Conservation (phyloP, 2,329 filamentous ascomycete species). For the Penicillium sp. region DNA sequence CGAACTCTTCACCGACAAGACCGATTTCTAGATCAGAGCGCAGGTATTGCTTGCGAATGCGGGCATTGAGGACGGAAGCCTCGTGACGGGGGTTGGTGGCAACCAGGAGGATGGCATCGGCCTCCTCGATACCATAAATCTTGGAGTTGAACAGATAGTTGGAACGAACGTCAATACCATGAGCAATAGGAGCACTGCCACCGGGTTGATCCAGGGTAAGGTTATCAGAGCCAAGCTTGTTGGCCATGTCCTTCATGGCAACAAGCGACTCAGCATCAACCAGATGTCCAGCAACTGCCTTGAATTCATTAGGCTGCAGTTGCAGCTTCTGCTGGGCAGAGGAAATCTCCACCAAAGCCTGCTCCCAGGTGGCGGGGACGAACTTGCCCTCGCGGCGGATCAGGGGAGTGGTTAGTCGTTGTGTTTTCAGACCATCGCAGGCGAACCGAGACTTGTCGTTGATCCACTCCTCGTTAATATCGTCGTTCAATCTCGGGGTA, state of each 20-base stretch:
- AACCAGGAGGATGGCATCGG: slow-evolving; percentile 87
- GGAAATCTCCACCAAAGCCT: slow-evolving; percentile 85
- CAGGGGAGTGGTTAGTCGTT: slow-evolving; percentile 89
- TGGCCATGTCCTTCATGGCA: slow-evolving; percentile 95
- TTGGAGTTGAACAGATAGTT: slow-evolving; percentile 98
- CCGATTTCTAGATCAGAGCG: slow-evolving; percentile 92
- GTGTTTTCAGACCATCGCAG: slow-evolving; percentile 94
- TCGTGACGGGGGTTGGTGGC: slow-evolving; percentile 96
- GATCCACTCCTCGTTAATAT: slow-evolving; percentile 99
- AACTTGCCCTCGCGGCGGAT: slow-evolving; percentile 89
- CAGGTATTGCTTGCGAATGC: slow-evolving; percentile 97
- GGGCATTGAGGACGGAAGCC: slow-evolving; percentile 91
- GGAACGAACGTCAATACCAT: slow-evolving; percentile 89
- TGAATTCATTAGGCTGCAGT: slow-evolving; percentile 92
- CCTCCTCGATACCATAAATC: slow-evolving; percentile 91
- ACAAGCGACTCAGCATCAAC: slow-evolving; percentile 92
- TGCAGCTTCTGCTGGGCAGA: slow-evolving; percentile 78
- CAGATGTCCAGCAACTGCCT: slow-evolving; percentile 88
- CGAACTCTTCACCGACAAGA: slow-evolving; percentile 85
- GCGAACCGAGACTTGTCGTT: slow-evolving; percentile 98
- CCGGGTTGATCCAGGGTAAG: slow-evolving; percentile 87
- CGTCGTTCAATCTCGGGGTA: slow-evolving; percentile 89
- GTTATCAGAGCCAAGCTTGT: slow-evolving; percentile 96
- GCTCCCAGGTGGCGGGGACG: slow-evolving; percentile 91
- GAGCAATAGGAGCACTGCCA: slow-evolving; percentile 81